Base-by-base conservation (phyloP, 257 asterid genomes). In the Fraxinus quadrangulata region DNA sequence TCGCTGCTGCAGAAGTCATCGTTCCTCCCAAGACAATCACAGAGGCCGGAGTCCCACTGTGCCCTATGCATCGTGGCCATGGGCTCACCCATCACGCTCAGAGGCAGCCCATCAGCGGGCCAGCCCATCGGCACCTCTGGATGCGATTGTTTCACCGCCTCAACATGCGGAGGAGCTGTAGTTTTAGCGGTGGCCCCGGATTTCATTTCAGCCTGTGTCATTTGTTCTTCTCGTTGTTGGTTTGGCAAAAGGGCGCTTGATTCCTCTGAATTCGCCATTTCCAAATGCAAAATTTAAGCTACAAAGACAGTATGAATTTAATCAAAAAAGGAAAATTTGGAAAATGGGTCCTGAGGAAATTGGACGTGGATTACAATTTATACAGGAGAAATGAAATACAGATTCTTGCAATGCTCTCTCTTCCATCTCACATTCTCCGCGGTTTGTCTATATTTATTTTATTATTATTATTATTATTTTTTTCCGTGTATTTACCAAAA, bases 71-170 rank as follows among this genome's bases (percentile, higher is more conserved):
- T 72, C 66, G 70, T 42, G 21, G 88, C 77, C 67, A 75, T 56
- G 21, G 88, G 79, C 76, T 86, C 89, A 70, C 90, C 88, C 74
- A 88, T 81, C 54, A 82, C 85, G 45, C 78, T 26, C 73, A 86
- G 42, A 21, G 98, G 97, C 61, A 93, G 66, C 45, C 98, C 97
- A 7, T 90, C 92, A 71, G 87, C 98, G 12, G 97, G 86, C 98
- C 94, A 91, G 2, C 90, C 93, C 49, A 83, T 75, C 76, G 96
- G 87, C 21, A 73, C 76, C 78, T 83, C 83, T 23, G 82, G 59
- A 2, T 65, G 63, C 12, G 76, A 61, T 24, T 36, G 61, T 61
- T 82, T 85, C 14, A 33, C 76, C 7, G 45, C 71, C 49, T 47
- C 79, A 70, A 51, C 65, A 23, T 76, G 71, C 56, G 85, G 81